A percentile compares a stretch with the other conserved stretches of the same genome.
Evolutionary conservation across 805 yeast species (phyloP).

Genomic region (Wickerhamiella azymoides): DNA sequence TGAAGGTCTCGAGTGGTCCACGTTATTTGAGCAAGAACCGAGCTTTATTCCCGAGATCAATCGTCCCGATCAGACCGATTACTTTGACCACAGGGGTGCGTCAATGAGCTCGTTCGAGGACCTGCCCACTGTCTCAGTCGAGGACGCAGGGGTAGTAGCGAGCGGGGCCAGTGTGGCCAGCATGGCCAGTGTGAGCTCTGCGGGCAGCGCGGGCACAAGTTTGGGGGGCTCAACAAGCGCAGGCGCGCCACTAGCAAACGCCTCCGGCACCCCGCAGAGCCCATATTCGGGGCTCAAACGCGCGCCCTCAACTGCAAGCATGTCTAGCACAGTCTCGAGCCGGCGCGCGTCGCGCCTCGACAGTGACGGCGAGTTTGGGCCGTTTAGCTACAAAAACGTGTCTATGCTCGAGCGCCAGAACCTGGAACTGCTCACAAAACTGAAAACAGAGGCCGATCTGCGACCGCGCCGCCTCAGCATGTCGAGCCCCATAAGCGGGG

Average conservation of each 20-base stretch:
- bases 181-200: no score
- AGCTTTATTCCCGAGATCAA: conserved; percentile 70
- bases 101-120: conserved; percentile 40
- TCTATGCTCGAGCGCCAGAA: conserved; percentile 87
- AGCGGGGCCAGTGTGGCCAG: no score
- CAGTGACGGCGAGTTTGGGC: conserved; percentile 65
- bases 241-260: no score
- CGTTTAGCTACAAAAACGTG: conserved; percentile 78
- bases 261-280: no score
- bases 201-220: background rate
- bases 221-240: background rate
- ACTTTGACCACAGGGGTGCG: conserved; percentile 87
- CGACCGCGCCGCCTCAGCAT: conserved; percentile 27
- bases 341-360: conserved; percentile 50
- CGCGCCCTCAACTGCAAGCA: conserved; percentile 7
- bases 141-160: background rate
- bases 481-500: conserved; percentile 29
- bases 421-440: conserved; percentile 76
- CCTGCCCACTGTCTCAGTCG: background rate
- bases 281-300: no score
- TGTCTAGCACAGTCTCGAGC: conserved; percentile 6
- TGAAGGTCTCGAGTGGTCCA: conserved; percentile 54
- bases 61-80: conserved; percentile 78
- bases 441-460: conserved; percentile 46
- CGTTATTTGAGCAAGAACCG: conserved; percentile 53